phyloP scores from a whole-genome alignment of 768 basidiomycete genomes.

The Tremella yokohamensis region DNA sequence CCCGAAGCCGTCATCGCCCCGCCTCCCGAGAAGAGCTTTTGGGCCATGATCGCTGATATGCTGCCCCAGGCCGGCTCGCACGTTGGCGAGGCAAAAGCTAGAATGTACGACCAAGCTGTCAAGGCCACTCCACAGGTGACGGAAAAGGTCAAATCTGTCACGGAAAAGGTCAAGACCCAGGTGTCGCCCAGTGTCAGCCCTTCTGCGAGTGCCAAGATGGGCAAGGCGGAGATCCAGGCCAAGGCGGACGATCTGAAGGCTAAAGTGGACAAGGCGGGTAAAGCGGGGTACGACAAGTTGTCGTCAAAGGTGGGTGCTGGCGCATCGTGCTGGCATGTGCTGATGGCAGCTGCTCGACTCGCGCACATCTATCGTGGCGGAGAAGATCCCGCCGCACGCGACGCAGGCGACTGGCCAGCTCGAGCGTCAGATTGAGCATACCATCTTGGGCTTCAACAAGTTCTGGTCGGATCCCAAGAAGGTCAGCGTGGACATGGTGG shows the following conservation, averaged over 20 bases:
- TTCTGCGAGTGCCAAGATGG: constrained; percentile 14
- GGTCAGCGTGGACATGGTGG: constrained; percentile 29
- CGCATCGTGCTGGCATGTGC: constrained; percentile 16
- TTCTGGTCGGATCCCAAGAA: constrained; percentile 29
- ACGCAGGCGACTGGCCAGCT: constrained; percentile 23
- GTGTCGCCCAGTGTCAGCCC: too few relatives aligned
- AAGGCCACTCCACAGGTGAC: constrained; percentile 4
- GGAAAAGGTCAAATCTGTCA: constrained; percentile 3
- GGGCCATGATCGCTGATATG: constrained; percentile 40
- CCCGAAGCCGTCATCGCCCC: constrained; percentile 22
- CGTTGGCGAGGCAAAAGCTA: constrained; percentile 25
- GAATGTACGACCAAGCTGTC: constrained; percentile 13
- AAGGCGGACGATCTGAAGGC: constrained; percentile 9
- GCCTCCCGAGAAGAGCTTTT: constrained; percentile 26
- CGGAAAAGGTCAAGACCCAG: constrained; percentile 11
- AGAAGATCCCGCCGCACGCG: constrained; percentile 20
- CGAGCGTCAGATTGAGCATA: constrained; percentile 35
- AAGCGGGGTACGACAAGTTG: constrained; percentile 19
- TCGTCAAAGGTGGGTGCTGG: constrained; percentile 4
- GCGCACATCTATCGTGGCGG: constrained; percentile 7
- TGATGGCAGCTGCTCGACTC: constrained; percentile 11
- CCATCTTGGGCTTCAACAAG: constrained; percentile 41
- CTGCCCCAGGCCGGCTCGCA: constrained; percentile 26
- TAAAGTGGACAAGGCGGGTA: constrained; percentile 15
- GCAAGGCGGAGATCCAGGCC: constrained; percentile 22